A percentile compares a stretch with the other conserved stretches of the same genome.
Conservation (phyloP, 192 early-diverging fungal species). For the Coemansia sp. region DNA sequence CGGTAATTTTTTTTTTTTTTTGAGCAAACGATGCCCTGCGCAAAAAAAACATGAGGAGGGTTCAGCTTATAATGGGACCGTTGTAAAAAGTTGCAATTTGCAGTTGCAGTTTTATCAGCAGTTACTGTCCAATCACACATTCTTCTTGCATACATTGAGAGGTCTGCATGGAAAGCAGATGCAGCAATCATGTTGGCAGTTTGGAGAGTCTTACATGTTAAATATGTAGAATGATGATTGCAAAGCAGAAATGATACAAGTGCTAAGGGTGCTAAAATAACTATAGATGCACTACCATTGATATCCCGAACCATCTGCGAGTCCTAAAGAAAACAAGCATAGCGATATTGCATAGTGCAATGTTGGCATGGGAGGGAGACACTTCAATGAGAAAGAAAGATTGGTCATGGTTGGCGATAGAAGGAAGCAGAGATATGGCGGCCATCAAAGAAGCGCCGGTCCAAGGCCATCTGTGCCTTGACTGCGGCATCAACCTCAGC, state of each 20-base stretch:
- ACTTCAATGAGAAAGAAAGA: not conserved
- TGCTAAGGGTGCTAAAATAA: not conserved
- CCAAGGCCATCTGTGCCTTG: constrained; percentile 26
- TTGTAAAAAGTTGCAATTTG: not conserved
- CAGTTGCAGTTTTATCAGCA: not conserved
- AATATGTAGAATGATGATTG: not conserved
- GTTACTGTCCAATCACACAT: not conserved
- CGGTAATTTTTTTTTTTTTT: not conserved
- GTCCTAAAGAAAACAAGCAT: not conserved
- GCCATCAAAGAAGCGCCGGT: constrained; percentile 41
- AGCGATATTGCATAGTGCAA: too few relatives aligned
- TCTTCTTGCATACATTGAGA: not conserved
- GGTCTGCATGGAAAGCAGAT: not conserved
- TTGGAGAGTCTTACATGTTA: not conserved
- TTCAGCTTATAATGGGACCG: not conserved
- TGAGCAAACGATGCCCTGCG: not conserved
- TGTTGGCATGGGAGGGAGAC: not conserved
- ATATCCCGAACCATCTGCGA: not conserved
- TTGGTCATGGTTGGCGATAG: not conserved
- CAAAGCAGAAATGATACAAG: not conserved
- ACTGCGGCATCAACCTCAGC: constrained; percentile 22
- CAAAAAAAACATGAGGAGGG: not conserved
- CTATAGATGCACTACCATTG: not conserved
- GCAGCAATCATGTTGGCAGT: not conserved
- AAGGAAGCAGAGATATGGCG: constrained; percentile 38